Conservation (phyloP, 192 early-diverging fungal species). For the Podila clonocystis region DNA sequence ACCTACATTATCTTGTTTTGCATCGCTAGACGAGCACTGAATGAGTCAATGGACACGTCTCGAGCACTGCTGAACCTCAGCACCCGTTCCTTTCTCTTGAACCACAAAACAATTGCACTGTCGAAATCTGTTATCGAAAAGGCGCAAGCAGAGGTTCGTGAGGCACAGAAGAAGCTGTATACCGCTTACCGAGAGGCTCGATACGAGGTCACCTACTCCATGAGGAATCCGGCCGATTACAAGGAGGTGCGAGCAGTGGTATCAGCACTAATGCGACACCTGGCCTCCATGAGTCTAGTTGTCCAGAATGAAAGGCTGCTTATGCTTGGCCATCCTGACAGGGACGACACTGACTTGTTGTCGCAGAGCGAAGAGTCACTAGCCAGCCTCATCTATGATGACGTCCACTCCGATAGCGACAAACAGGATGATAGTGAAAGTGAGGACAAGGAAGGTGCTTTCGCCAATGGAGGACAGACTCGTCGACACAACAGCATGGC, state of each 20-base stretch:
- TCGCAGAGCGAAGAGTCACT: not conserved
- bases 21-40: constrained; percentile 6
- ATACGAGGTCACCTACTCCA: constrained; percentile 17
- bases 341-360: constrained; percentile 1
- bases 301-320: constrained; percentile 12
- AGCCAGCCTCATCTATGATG: not conserved
- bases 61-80: constrained; percentile 13
- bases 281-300: constrained; percentile 16
- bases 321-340: constrained; percentile 18
- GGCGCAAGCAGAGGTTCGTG: constrained; percentile 7
- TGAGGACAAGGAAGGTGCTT: not conserved
- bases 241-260: constrained; percentile 10
- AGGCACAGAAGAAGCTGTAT: constrained; percentile 16
- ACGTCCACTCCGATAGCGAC: not conserved
- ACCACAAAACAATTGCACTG: constrained; percentile 15
- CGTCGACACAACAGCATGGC: not conserved
- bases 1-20: not conserved
- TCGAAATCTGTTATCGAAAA: constrained; percentile 9
- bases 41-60: constrained; percentile 15
- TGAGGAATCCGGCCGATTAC: constrained; percentile 5
- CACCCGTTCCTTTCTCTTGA: constrained; percentile 9
- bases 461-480: not conserved
- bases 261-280: constrained; percentile 15
- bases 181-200: constrained; percentile 13
- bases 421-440: not conserved